Evolutionary conservation across 73 alveolate species (phyloP), one percentile per base, ranked within the genome.

Genomic region (Effrenium voratum): DNA sequence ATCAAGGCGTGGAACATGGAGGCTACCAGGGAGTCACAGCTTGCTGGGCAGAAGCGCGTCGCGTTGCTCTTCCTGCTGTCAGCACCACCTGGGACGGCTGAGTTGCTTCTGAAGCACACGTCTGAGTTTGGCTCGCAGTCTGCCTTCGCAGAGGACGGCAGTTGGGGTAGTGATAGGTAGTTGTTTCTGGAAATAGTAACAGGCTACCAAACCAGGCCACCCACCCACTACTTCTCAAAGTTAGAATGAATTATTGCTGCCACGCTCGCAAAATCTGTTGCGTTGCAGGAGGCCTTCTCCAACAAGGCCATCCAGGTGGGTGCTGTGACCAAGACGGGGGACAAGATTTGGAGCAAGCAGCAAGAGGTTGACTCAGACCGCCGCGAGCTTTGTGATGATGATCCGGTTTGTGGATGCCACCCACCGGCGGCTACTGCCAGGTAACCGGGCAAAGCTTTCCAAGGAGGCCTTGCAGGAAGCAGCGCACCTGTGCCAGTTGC

Each of bases 21-120:
- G 47, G 76, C 93, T 36, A 82, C 93, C 49, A n/a, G 50, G 19
- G 76, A 82, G 5, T 5, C 73, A 34, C 93, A 82, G 50, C 34
- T 82, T 24, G 50, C 38, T 0, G 93, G 93, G 34, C 52, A 28
- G 40, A 82, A 82, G 50, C 46, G 93, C 10, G 76, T 49, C 3
- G 72, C 76, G n/a, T 19, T 82, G 26, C 38, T 82, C 32, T 24
- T 15, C 4, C 60, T 82, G 41, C 66, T 82, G n/a, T 13, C 36
- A 0, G 45, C 38, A n/a, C 93, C 93, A 6, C n/a, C 8, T 46
- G 72, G 46, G 47, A 19, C 75, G 1, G 28, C 1, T 49, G 28
- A 47, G 38, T n/a, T 82, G 12, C 75, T 82, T 32, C 34, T 82
- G 52, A 41, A 47, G 47, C 93, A 82, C 26, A 49, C 75, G 41